Percentiles rank a stretch among this genome's conserved stretches.
Conservation (phyloP, 495 filamentous ascomycete species). For the Daldinia concentrica region DNA sequence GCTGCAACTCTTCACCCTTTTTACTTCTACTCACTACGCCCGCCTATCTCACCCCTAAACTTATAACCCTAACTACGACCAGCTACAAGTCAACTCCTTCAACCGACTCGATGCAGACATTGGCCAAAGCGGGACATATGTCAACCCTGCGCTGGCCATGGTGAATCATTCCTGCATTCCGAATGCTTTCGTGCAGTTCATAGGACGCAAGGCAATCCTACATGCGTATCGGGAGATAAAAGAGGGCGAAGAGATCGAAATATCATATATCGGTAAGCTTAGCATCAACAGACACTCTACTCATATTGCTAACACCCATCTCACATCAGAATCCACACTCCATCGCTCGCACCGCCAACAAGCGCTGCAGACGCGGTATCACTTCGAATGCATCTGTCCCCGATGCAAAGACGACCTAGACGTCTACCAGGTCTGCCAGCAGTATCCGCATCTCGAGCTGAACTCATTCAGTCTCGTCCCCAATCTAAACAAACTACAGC, state of each 20-base stretch:
- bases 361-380: slow-evolving; percentile 49
- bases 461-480: slow-evolving; percentile 49
- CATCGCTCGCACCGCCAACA: slow-evolving; percentile 47
- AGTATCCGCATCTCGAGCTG: slow-evolving; percentile 49
- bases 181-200: slow-evolving; percentile 59
- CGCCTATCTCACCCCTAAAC: neutral
- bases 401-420: slow-evolving; percentile 55
- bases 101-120: slow-evolving; percentile 52
- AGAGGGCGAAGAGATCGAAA: slow-evolving; percentile 58
- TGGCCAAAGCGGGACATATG: slow-evolving; percentile 51
- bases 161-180: slow-evolving; percentile 64
- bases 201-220: slow-evolving; percentile 53
- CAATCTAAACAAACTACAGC: slow-evolving; percentile 42
- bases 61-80: neutral
- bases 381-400: slow-evolving; percentile 55
- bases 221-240: slow-evolving; percentile 52
- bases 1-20: no score
- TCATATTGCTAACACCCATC: slow-evolving; percentile 9
- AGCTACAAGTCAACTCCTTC: slow-evolving; percentile 61
- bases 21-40: no score
- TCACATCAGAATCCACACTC: slow-evolving; percentile 46
- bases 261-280: slow-evolving; percentile 60
- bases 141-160: slow-evolving; percentile 58
- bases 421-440: slow-evolving; percentile 54
- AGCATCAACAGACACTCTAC: neutral